A percentile compares a stretch with the other conserved stretches of the same genome.
Conservation (phyloP, 2,329 filamentous ascomycete genomes). For the Colletotrichum tanaceti region DNA sequence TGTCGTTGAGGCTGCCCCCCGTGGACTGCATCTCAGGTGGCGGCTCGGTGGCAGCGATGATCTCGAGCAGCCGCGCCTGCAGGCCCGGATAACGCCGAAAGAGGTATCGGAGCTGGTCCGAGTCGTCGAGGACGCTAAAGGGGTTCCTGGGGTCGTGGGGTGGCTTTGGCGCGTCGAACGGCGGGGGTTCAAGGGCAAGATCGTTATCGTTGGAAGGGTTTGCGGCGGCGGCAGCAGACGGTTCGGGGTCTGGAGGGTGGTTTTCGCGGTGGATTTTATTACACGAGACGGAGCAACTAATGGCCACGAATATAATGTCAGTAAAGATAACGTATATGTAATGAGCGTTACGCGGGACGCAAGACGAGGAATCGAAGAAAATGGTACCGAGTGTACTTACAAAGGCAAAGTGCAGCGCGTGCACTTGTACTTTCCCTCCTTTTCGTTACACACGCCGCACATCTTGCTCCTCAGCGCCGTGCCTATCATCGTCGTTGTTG, state of each 20-base stretch:
- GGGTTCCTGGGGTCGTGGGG: constrained; percentile 52
- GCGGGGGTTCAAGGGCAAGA: constrained; percentile 48
- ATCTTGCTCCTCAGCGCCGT: constrained; percentile 40
- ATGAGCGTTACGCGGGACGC: constrained; percentile 13
- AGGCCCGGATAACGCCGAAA: constrained; percentile 66
- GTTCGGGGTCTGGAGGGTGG: constrained; percentile 57
- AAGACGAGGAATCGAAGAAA: background rate
- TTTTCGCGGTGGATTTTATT: constrained; percentile 64
- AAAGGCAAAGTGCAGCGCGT: constrained; percentile 68
- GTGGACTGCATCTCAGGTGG: constrained; percentile 46
- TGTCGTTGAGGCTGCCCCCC: constrained; percentile 39
- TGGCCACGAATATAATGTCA: constrained; percentile 11
- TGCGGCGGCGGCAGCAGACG: constrained; percentile 39
- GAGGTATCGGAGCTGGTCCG: constrained; percentile 61
- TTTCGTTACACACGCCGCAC: constrained; percentile 65
- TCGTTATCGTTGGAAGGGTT: background rate
- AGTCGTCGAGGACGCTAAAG: constrained; percentile 64
- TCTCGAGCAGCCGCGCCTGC: constrained; percentile 58
- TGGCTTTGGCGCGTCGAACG: constrained; percentile 33
- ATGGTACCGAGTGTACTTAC: constrained; percentile 56
- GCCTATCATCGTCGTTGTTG: background rate
- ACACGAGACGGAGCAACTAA: constrained; percentile 70
- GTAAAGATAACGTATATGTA: constrained; percentile 31
- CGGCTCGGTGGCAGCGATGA: constrained; percentile 62
- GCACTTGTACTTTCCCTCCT: constrained; percentile 71